phyloP scores from a whole-genome alignment of 2,329 filamentous ascomycete genomes.

The Neopestalotiopsis sp. region DNA sequence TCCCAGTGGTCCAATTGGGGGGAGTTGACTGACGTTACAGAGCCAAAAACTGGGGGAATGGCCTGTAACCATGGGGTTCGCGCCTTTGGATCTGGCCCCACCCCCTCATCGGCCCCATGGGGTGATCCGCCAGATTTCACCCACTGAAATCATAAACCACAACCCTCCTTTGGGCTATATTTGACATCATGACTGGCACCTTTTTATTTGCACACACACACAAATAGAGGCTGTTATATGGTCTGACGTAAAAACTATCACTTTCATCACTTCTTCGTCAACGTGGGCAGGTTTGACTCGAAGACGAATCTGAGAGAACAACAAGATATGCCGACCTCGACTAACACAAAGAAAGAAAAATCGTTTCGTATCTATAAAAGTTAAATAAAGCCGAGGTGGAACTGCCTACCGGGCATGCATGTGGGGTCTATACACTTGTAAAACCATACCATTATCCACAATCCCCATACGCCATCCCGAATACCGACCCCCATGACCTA shows the following conservation, averaged over 20 bases:
- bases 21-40: not conserved
- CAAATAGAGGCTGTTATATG: not conserved
- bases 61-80: not conserved
- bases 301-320: not conserved
- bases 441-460: not conserved
- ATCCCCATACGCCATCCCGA: not conserved
- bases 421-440: conserved; percentile 1
- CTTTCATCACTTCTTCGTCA: no score
- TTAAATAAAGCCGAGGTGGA: not conserved
- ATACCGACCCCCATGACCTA: not conserved
- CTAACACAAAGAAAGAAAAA: not conserved
- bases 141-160: not conserved
- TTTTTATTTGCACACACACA: not conserved
- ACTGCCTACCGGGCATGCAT: not conserved
- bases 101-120: conserved; percentile 16
- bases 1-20: not conserved
- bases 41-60: not conserved
- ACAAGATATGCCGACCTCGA: not conserved
- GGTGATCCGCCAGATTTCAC: not conserved
- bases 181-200: conserved; percentile 2
- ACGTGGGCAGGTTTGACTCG: no score
- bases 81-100: not conserved
- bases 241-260: no score
- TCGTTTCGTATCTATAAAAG: conserved; percentile 1
- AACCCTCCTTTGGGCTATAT: not conserved